Conservation (phyloP, 495 filamentous ascomycete species). For the Opeltia flavorubescens region DNA sequence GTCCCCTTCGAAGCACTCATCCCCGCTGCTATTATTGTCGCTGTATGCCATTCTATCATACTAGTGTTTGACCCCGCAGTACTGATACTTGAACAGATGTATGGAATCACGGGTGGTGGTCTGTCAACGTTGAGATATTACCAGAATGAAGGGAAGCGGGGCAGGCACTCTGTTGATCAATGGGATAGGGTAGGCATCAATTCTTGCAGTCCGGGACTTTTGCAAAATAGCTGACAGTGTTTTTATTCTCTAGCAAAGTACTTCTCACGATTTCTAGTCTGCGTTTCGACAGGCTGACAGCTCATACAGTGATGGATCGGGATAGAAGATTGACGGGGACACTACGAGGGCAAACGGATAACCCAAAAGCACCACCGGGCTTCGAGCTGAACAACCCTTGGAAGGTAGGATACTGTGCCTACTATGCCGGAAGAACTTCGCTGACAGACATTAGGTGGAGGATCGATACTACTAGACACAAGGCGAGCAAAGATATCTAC, state of each 20-base stretch:
- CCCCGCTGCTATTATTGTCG: conserved; percentile 82
- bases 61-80: conserved; percentile 10
- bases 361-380: conserved; percentile 60
- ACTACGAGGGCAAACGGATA: conserved; percentile 74
- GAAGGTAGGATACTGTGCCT: conserved; percentile 42
- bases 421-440: background rate
- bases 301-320: conserved; percentile 78
- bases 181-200: conserved; percentile 73
- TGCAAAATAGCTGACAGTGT: too few relatives aligned
- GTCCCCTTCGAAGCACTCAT: conserved; percentile 92
- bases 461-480: conserved; percentile 2
- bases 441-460: conserved; percentile 4
- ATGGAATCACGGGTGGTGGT: conserved; percentile 66
- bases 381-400: conserved; percentile 95
- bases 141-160: conserved; percentile 79
- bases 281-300: conserved; percentile 21
- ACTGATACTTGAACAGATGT: conserved; percentile 55
- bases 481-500: background rate
- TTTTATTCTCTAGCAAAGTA: conserved; percentile 17
- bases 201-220: background rate
- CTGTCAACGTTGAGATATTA: conserved; percentile 58
- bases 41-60: conserved; percentile 40
- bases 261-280: background rate
- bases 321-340: conserved; percentile 80
- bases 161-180: conserved; percentile 68